Conservation (phyloP, 176 grass and related monocot genomes). For the Zoysia japonica region DNA sequence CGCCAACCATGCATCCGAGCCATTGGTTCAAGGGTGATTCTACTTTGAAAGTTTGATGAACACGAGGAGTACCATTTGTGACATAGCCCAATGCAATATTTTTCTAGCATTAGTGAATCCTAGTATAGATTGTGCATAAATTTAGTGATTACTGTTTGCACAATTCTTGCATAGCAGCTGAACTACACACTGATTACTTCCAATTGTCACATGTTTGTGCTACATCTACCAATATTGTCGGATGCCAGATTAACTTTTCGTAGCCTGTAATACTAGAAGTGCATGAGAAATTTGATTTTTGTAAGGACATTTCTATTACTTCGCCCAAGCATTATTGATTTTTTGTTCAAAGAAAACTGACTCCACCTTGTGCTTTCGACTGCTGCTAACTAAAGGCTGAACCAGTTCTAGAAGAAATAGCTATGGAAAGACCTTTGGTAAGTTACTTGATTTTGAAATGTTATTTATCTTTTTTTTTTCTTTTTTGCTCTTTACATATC, state of each 20-base stretch:
- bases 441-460: slow-evolving; percentile 24
- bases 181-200: background rate
- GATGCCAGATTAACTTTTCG: background rate
- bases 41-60: background rate
- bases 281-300: slow-evolving; percentile 10
- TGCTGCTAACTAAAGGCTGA: slow-evolving; percentile 7
- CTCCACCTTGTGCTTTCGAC: background rate
- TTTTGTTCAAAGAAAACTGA: background rate
- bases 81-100: background rate
- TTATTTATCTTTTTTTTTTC: background rate
- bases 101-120: background rate
- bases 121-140: background rate
- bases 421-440: slow-evolving; percentile 50
- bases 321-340: background rate
- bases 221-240: background rate
- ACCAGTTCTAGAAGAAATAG: slow-evolving; percentile 34
- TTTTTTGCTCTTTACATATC: background rate
- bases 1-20: background rate
- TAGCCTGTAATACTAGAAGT: background rate
- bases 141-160: too few relatives aligned
- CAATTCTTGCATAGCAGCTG: background rate
- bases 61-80: background rate
- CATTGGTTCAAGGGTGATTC: background rate
- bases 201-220: background rate
- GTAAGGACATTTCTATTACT: background rate